phyloP scores from a whole-genome alignment of 805 yeast species.

The Zygosaccharomyces siamensis region DNA sequence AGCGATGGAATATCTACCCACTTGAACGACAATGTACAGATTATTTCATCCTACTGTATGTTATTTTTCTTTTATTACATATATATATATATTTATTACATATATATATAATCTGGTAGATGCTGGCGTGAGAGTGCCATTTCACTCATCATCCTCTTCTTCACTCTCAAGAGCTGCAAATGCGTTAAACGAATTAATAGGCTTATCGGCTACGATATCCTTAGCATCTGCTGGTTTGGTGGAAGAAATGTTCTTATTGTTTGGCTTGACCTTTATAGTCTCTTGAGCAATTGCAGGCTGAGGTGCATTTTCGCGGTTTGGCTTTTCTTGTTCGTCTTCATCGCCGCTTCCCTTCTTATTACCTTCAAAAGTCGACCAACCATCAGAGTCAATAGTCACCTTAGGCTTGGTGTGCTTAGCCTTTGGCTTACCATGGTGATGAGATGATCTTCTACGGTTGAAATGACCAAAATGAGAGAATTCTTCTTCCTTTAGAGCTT shows the following conservation, averaged over 20 bases:
- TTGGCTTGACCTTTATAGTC: conserved; percentile 57
- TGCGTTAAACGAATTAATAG: conserved; percentile 66
- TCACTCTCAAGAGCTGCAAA: conserved; percentile 69
- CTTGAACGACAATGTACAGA: conserved; percentile 5
- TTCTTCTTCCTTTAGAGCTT: conserved; percentile 35
- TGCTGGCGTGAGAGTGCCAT: neutral
- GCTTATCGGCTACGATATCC: conserved; percentile 65
- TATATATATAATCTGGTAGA: neutral
- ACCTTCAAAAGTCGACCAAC: conserved; percentile 69
- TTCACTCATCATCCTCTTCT: conserved; percentile 45
- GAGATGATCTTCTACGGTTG: conserved; percentile 61
- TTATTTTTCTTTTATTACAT: neutral
- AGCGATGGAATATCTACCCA: conserved; percentile 1
- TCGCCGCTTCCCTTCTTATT: conserved; percentile 32
- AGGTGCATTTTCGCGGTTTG: conserved; percentile 31
- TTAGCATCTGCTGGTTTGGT: conserved; percentile 69
- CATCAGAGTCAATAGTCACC: conserved; percentile 64
- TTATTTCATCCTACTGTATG: neutral
- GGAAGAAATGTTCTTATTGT: conserved; percentile 68
- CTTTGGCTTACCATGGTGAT: conserved; percentile 45
- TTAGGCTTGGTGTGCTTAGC: conserved; percentile 52
- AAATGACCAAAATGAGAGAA: conserved; percentile 37
- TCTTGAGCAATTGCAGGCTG: conserved; percentile 39
- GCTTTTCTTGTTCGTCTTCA: conserved; percentile 43
- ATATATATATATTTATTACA: no score